Percentiles rank a stretch among this genome's conserved stretches.
These are phyloP conservation scores for Arthroderma sp. DNA, from an alignment of 2,329 filamentous ascomycete species.

Conservation along the genomic window DNA sequence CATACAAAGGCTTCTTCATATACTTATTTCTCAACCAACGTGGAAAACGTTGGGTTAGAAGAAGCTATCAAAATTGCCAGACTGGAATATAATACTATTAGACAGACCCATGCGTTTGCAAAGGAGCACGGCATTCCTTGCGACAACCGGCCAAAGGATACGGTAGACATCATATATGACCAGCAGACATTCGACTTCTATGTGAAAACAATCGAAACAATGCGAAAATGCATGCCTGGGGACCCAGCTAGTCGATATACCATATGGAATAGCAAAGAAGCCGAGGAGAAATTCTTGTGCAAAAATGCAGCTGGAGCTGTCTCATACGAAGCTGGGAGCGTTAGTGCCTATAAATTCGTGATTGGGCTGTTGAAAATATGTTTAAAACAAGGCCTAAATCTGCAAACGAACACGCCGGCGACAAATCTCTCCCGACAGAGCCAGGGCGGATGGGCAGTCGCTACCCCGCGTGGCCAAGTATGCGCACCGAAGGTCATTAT, in stretches of 20 bases:
- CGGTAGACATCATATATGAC: conserved; percentile 48
- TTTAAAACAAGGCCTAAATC: conserved; percentile 21
- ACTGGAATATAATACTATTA: conserved; percentile 42
- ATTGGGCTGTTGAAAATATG: conserved; percentile 35
- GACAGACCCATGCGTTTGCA: conserved; percentile 43
- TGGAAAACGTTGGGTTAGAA: conserved; percentile 31
- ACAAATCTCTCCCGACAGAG: conserved; percentile 10
- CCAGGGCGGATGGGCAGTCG: conserved; percentile 15
- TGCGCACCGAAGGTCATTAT: conserved; percentile 34
- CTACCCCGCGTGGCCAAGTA: conserved; percentile 33
- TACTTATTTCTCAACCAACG: conserved; percentile 39
- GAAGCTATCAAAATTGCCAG: conserved; percentile 40
- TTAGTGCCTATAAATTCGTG: conserved; percentile 29
- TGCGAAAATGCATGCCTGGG: conserved; percentile 34
- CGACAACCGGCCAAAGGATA: conserved; percentile 39
- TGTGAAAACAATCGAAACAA: conserved; percentile 28
- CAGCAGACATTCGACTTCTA: conserved; percentile 28
- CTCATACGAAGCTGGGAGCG: conserved; percentile 33
- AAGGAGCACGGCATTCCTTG: conserved; percentile 34
- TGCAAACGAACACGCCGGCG: conserved; percentile 21
- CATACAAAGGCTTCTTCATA: conserved; percentile 40
- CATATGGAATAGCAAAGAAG: conserved; percentile 32
- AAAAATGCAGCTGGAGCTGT: conserved; percentile 35
- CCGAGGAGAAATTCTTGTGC: conserved; percentile 29
- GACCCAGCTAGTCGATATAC: conserved; percentile 33